A percentile compares a stretch with the other conserved stretches of the same genome.
These are phyloP conservation scores for Paramecium caudatum DNA, from an alignment of 73 alveolate species.

Conservation along the genomic window DNA sequence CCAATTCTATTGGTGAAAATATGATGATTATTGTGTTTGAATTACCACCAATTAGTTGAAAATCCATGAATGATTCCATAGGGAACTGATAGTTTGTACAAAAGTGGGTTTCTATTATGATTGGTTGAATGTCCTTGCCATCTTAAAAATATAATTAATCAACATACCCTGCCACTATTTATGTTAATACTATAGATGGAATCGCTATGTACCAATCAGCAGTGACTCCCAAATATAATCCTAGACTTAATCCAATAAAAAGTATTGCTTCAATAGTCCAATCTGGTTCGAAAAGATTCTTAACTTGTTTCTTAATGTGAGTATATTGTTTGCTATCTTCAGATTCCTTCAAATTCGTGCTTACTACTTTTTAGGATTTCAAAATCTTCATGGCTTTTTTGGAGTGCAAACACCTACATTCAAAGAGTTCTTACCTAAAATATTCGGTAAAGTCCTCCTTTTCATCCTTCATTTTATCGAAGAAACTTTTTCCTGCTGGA, in stretches of 20 bases:
- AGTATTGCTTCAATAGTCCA: slow-evolving; percentile 66
- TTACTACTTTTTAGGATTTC: slow-evolving; percentile 53
- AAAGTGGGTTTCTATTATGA: slow-evolving; percentile 74
- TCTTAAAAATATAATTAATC: neutral
- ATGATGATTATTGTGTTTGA: slow-evolving; percentile 73
- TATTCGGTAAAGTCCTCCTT: slow-evolving; percentile 75
- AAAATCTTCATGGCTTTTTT: slow-evolving; percentile 73
- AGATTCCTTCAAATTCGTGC: slow-evolving; percentile 66
- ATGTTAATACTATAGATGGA: slow-evolving; percentile 50
- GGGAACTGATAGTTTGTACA: slow-evolving; percentile 66
- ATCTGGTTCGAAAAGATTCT: slow-evolving; percentile 75
- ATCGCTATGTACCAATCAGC: slow-evolving; percentile 65
- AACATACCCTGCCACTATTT: slow-evolving; percentile 65
- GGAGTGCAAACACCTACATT: slow-evolving; percentile 60
- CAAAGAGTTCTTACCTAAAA: slow-evolving; percentile 51
- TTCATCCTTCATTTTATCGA: slow-evolving; percentile 76
- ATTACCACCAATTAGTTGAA: slow-evolving; percentile 74
- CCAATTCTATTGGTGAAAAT: slow-evolving; percentile 74
- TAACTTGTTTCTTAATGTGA: slow-evolving; percentile 65
- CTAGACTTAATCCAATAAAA: slow-evolving; percentile 52
- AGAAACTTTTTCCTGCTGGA: slow-evolving; percentile 75
- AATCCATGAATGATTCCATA: slow-evolving; percentile 74
- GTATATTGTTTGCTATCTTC: slow-evolving; percentile 49
- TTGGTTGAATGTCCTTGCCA: slow-evolving; percentile 77
- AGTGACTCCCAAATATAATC: slow-evolving; percentile 71